phyloP scores from a whole-genome alignment of 2,329 filamentous ascomycete species.

The Aureobasidium subglaciale region DNA sequence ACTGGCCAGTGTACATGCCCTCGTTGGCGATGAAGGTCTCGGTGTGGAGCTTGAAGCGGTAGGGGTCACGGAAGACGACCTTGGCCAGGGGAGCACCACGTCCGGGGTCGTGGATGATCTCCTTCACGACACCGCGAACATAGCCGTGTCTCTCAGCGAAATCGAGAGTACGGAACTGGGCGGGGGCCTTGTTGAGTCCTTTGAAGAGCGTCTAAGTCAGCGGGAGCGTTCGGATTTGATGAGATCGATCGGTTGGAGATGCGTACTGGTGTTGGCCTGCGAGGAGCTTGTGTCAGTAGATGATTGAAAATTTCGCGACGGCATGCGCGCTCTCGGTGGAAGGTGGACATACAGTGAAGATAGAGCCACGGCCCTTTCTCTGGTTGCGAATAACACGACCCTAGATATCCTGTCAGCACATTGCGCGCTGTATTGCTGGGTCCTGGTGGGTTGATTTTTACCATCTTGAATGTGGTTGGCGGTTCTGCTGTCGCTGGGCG shows the following conservation, averaged over 20 bases:
- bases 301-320: slow-evolving; percentile 3
- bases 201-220: slow-evolving; percentile 45
- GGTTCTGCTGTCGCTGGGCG: slow-evolving; percentile 9
- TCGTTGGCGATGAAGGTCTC: slow-evolving; percentile 99
- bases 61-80: slow-evolving; percentile 95
- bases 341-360: slow-evolving; percentile 52
- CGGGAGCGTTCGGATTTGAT: not conserved
- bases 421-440: slow-evolving; percentile 4
- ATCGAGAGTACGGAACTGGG: slow-evolving; percentile 95
- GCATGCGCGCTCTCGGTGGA: not conserved
- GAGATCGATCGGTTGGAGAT: not conserved
- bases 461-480: slow-evolving; percentile 13
- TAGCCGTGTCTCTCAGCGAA: slow-evolving; percentile 78
- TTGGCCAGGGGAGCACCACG: slow-evolving; percentile 96
- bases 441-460: not conserved
- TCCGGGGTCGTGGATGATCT: slow-evolving; percentile 98
- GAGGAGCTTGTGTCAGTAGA: slow-evolving; percentile 37
- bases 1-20: slow-evolving; percentile 99
- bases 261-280: slow-evolving; percentile 19
- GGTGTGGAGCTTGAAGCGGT: slow-evolving; percentile 94
- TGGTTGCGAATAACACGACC: slow-evolving; percentile 72
- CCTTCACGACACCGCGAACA: slow-evolving; percentile 93
- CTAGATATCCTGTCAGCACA: slow-evolving; percentile 23
- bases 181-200: slow-evolving; percentile 88
- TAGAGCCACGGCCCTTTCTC: slow-evolving; percentile 67